These are phyloP conservation scores for Tausonia pullulans DNA, from an alignment of 1,284 basidiomycete genomes.

Conservation along the genomic window DNA sequence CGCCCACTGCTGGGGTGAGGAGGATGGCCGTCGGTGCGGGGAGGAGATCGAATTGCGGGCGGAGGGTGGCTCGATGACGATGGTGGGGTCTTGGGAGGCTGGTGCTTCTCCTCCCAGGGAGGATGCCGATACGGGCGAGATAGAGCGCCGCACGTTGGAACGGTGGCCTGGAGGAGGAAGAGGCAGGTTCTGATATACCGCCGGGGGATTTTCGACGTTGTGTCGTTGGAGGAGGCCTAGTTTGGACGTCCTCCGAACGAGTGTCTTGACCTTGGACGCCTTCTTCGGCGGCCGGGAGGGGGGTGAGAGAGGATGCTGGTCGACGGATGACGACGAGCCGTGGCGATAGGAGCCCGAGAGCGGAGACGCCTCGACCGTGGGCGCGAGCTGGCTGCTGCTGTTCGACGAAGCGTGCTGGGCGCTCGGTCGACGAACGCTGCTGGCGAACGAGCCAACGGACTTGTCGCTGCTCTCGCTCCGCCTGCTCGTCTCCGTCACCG, in stretches of 20 bases:
- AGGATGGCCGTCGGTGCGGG: not conserved
- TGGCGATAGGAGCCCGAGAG: too few relatives aligned
- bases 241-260: conserved; percentile 9
- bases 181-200: not conserved
- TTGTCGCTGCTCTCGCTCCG: too few relatives aligned
- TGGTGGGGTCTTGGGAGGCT: conserved; percentile 5
- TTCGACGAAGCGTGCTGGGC: too few relatives aligned
- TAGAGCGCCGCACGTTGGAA: not conserved
- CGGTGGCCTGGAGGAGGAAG: not conserved
- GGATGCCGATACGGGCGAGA: not conserved
- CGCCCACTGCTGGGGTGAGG: not conserved
- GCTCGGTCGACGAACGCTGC: too few relatives aligned
- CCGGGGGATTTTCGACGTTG: too few relatives aligned
- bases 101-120: too few relatives aligned
- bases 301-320: not conserved
- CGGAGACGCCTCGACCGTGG: too few relatives aligned
- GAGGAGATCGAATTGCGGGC: too few relatives aligned
- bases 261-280: not conserved
- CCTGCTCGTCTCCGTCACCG: too few relatives aligned
- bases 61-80: conserved; percentile 11
- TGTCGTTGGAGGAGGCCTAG: not conserved
- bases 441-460: too few relatives aligned
- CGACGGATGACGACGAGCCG: not conserved
- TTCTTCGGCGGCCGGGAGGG: conserved; percentile 1
- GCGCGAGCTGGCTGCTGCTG: too few relatives aligned